A percentile compares a stretch with the other conserved stretches of the same genome.
phyloP scores from a whole-genome alignment of 768 basidiomycete genomes.

The Termitomyces eurrhizus region DNA sequence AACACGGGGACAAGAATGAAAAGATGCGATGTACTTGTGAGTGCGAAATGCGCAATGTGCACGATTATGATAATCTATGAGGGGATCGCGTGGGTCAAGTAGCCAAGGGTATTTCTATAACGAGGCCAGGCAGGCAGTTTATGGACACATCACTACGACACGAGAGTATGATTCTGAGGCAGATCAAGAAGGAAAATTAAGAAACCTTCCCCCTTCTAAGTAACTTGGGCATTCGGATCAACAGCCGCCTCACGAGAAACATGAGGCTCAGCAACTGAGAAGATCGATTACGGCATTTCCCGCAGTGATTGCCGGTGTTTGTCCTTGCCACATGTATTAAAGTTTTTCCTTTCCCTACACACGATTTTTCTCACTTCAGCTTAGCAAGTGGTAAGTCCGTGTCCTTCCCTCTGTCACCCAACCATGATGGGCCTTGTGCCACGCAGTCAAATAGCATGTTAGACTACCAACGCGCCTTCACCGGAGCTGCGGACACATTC shows the following conservation, averaged over 20 bases:
- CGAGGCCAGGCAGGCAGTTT: slow-evolving; percentile 13
- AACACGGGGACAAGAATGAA: slow-evolving; percentile 20
- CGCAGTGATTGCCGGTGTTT: slow-evolving; percentile 10
- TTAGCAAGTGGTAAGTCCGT: slow-evolving; percentile 15
- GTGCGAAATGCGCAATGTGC: slow-evolving; percentile 11
- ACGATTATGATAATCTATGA: slow-evolving; percentile 20
- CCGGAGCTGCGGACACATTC: slow-evolving; percentile 37
- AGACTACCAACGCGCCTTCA: slow-evolving; percentile 43
- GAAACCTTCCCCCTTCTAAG: slow-evolving; percentile 3
- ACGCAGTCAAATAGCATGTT: slow-evolving; percentile 44
- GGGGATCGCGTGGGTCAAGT: slow-evolving; percentile 13
- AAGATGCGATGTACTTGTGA: slow-evolving; percentile 29
- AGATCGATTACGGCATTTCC: neutral
- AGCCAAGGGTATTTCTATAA: slow-evolving; percentile 15
- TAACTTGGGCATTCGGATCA: slow-evolving; percentile 20
- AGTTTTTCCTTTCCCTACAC: neutral
- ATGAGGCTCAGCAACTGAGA: slow-evolving; percentile 30
- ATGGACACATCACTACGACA: slow-evolving; percentile 12
- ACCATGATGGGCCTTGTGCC: slow-evolving; percentile 37
- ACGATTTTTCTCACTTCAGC: neutral
- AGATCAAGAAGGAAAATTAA: neutral
- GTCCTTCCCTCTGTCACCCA: neutral
- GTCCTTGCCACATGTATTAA: neutral
- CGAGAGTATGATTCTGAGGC: slow-evolving; percentile 3
- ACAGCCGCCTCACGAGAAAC: slow-evolving; percentile 37